Evolutionary conservation across 2,329 filamentous ascomycete genomes (phyloP), one percentile per base, ranked within the genome.

Genomic region (Aspergillus latus): DNA sequence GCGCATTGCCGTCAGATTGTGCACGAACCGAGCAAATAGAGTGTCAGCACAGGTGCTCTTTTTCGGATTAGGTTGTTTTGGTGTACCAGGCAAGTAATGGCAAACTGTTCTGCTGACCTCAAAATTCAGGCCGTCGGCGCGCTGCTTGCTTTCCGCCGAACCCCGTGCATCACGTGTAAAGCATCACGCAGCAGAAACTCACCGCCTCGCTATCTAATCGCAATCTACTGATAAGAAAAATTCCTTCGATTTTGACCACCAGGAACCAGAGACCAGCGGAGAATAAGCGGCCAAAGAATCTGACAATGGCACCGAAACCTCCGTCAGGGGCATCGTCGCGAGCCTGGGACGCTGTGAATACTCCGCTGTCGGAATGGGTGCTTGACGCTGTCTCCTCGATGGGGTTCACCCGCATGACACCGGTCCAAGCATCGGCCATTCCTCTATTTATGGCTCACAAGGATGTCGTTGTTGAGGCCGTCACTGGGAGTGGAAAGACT

Each of bases 401-500:
- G 87, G 90, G 91, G 59, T 96, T 96, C 74, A 78, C 82, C 61
- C 87, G 88, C 71, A 92, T 94, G 82, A 97, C 92, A 3, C 93
- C 93, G 1, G 92, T 97, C n/a, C 93, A 97, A 76, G 90, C 92
- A 44, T 93, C 91, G 57, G 88, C 90, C 4, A 88, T 97, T 63
- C 91, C 92, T 10, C 83, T 96, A 50, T 94, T 96, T 70, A 87
- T 92, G 76, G 87, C 86, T 50, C 89, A 96, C 72, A 96, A 95
- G 68, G 92, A 96, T 73, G 90, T 96, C 4, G 92, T 96, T 1
- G 92, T 96, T 5, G 91, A 96, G 78, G 91, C 91, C 32, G 92
- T 96, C 3, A 96, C 92, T 2, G 92, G 92, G 10, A 94, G 89
- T 72, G 92, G 92, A 58, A 96, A 97, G 76, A 96, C 92, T 0